Conservation (phyloP, 305 asterid species). For the Plantago rigida region DNA sequence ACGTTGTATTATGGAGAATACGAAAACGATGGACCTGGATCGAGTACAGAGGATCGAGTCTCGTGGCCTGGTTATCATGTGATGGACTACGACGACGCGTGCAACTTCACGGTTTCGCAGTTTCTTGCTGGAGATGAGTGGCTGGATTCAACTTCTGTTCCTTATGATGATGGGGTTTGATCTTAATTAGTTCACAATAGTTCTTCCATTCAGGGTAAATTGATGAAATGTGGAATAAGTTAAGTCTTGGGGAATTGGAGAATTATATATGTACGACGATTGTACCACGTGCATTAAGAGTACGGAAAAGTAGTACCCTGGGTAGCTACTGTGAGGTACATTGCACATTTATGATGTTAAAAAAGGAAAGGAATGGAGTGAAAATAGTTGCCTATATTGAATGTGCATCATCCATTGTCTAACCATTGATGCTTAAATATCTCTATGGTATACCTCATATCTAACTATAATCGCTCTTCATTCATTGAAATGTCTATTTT, state of each 20-base stretch:
- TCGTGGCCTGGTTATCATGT: constrained; percentile 59
- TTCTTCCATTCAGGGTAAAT: background rate
- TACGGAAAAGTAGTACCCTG: too few species aligned
- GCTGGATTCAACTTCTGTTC: constrained; percentile 75
- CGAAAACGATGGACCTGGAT: constrained; percentile 59
- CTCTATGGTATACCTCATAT: constrained; percentile 49
- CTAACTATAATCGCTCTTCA: constrained; percentile 4
- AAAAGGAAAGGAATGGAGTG: constrained; percentile 18
- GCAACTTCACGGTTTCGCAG: constrained; percentile 51
- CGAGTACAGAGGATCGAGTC: constrained; percentile 49
- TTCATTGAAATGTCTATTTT: background rate
- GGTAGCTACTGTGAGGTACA: background rate
- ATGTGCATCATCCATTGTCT: constrained; percentile 24
- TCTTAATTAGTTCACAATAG: background rate
- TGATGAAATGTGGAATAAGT: background rate
- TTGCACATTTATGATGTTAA: background rate
- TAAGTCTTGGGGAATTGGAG: too few species aligned
- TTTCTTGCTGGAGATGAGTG: constrained; percentile 65
- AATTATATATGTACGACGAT: too few species aligned
- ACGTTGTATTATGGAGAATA: constrained; percentile 79
- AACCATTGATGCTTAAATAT: constrained; percentile 32
- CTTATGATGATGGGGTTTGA: constrained; percentile 63
- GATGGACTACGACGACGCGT: constrained; percentile 59
- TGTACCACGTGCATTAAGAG: too few species aligned
- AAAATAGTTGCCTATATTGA: background rate